Evolutionary conservation across 768 basidiomycete genomes (phyloP), one percentile per base, ranked within the genome.

Genomic region (Glaciozyma antarctica): DNA sequence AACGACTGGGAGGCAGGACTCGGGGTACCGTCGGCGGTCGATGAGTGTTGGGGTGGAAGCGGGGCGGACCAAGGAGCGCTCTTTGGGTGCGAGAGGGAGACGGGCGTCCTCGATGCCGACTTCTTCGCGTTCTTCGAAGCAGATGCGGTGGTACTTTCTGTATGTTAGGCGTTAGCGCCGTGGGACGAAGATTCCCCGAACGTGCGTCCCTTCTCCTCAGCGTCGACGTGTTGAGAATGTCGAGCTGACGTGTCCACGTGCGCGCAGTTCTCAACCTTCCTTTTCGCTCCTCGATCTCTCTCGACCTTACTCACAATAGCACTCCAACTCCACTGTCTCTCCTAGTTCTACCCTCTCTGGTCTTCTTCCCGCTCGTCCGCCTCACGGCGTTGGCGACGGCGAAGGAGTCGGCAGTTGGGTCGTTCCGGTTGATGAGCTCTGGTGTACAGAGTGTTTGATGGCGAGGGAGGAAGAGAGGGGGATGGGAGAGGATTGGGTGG

Each of bases 61-160:
- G 38, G 38, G 38, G 13, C 38, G 38, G 38, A 41, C 38, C 38
- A 41, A 41, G 38, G 38, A 41, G 38, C 38, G 38, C 13, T 15
- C 38, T 41, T 41, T 15, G 38, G 38, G 38, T 5, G 38, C 38
- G 38, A 41, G 38, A 15, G 38, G 38, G 38, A 41, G 38, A 41
- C 38, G 38, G 38, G 38, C 38, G 10, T 41, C 38, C 38, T 41
- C 38, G 38, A 41, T 41, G 54, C 22, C 48, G 69, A 66, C 47
- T 47, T 64, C n/a, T 64, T 66, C 62, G 65, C 61, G 48, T 66
- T 62, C 60, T 26, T 66, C 38, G 60, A 57, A 22, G 32, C 32
- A 32, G 60, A 62, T 44, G 62, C 47, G 5, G 44, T 61, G 65
- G 45, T 32, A 60, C 60, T 57, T 24, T 34, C 58, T 63, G 62